Evolutionary conservation across 2,329 filamentous ascomycete genomes (phyloP).

Genomic region (Cadophora sp.): DNA sequence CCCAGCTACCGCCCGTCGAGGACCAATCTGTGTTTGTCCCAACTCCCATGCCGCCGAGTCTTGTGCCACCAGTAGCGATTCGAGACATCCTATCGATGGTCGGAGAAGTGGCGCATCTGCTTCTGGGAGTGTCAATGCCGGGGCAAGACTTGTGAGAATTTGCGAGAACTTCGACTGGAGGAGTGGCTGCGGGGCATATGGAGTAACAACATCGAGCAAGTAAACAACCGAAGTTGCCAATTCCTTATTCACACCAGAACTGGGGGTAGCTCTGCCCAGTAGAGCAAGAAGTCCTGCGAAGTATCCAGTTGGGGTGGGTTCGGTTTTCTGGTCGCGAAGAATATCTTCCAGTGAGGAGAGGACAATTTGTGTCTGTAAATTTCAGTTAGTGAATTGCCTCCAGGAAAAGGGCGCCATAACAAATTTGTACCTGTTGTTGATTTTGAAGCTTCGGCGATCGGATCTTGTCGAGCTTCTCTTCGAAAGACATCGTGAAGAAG

Average conservation of each 20-base stretch:
- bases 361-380: slow-evolving; percentile 76
- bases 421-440: slow-evolving; percentile 77
- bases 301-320: slow-evolving; percentile 86
- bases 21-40: slow-evolving; percentile 81
- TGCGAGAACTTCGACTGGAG: slow-evolving; percentile 94
- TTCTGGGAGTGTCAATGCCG: slow-evolving; percentile 78
- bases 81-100: slow-evolving; percentile 90
- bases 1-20: slow-evolving; percentile 85
- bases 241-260: slow-evolving; percentile 76
- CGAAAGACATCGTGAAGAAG: slow-evolving; percentile 63
- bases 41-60: slow-evolving; percentile 89
- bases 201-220: slow-evolving; percentile 90
- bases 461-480: slow-evolving; percentile 96
- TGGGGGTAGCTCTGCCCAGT: slow-evolving; percentile 76
- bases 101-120: slow-evolving; percentile 87
- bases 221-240: slow-evolving; percentile 89
- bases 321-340: slow-evolving; percentile 84
- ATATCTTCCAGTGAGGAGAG: slow-evolving; percentile 93
- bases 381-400: slow-evolving; percentile 19
- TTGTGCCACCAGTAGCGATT: slow-evolving; percentile 89
- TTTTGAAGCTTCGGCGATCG: slow-evolving; percentile 95
- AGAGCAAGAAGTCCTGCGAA: slow-evolving; percentile 94
- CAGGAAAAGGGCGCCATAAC: neutral
- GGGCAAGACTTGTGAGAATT: slow-evolving; percentile 86
- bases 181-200: slow-evolving; percentile 82